A percentile compares a stretch with the other conserved stretches of the same genome.
phyloP scores from a whole-genome alignment of 176 grass and related monocot genomes.

The Oryza brachyantha region DNA sequence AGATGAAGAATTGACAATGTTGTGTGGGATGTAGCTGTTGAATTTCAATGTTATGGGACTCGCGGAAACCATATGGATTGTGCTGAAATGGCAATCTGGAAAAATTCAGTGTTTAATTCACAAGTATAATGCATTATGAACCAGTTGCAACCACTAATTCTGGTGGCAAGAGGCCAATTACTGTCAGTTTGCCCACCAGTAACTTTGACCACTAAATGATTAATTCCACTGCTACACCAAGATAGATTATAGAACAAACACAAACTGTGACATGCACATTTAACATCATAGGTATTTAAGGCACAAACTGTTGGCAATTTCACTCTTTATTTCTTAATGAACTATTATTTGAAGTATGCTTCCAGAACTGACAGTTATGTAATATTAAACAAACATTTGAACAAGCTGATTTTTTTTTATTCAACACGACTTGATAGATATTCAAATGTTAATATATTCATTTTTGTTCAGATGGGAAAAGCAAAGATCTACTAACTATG shows the following conservation, averaged over 20 bases:
- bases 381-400: not conserved
- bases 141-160: not conserved
- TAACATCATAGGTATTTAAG: not conserved
- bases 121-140: not conserved
- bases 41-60: not conserved
- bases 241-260: not conserved
- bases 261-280: not conserved
- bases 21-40: slow-evolving; percentile 7
- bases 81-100: not conserved
- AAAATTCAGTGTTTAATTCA: slow-evolving; percentile 5
- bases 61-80: not conserved
- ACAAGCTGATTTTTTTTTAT: not conserved
- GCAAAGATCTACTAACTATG: slow-evolving; percentile 93
- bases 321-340: not conserved
- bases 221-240: not conserved
- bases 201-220: not conserved
- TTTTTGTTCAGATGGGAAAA: slow-evolving; percentile 78
- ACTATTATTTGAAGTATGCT: not conserved
- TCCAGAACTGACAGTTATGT: not conserved
- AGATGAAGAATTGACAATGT: not conserved
- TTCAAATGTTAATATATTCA: not conserved
- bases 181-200: not conserved
- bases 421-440: not conserved
- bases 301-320: not conserved
- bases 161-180: not conserved